Percentiles rank a stretch among this genome's conserved stretches.
These are phyloP conservation scores for Debaryomyces subglobosus DNA, from an alignment of 1,139 yeast genomes.

Conservation along the genomic window DNA sequence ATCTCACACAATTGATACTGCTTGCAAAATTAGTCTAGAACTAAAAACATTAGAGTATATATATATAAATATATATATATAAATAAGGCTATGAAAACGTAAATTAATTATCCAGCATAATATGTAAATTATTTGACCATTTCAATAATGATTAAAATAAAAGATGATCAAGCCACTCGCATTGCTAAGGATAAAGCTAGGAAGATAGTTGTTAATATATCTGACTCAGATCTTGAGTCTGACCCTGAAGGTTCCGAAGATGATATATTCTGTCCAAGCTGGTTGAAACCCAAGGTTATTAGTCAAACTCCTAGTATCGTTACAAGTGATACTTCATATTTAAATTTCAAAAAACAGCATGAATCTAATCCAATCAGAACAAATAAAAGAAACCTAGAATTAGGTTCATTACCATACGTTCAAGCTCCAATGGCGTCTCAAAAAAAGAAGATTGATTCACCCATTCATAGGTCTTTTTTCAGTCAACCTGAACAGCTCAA, in stretches of 20 bases:
- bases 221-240: conserved; percentile 5
- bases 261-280: conserved; percentile 16
- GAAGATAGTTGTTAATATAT: conserved; percentile 9
- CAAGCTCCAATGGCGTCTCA: not conserved
- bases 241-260: conserved; percentile 11
- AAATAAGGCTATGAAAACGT: not conserved
- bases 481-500: conserved; percentile 2
- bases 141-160: not conserved
- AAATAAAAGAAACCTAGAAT: conserved; percentile 1
- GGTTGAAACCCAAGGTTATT: conserved; percentile 12
- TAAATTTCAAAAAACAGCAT: not conserved
- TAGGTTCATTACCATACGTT: not conserved
- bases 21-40: not conserved
- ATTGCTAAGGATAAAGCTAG: conserved; percentile 7
- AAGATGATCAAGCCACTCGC: not conserved
- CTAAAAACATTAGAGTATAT: not conserved
- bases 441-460: conserved; percentile 18
- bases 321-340: not conserved
- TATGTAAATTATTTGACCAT: conserved; percentile 2
- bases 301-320: not conserved
- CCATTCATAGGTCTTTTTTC: conserved; percentile 14
- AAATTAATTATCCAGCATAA: not conserved
- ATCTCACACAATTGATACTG: conserved; percentile 1
- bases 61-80: conserved; percentile 4
- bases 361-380: not conserved